Evolutionary conservation across 139 green algal species (phyloP).

Genomic region (Klebsormidium nitens): DNA sequence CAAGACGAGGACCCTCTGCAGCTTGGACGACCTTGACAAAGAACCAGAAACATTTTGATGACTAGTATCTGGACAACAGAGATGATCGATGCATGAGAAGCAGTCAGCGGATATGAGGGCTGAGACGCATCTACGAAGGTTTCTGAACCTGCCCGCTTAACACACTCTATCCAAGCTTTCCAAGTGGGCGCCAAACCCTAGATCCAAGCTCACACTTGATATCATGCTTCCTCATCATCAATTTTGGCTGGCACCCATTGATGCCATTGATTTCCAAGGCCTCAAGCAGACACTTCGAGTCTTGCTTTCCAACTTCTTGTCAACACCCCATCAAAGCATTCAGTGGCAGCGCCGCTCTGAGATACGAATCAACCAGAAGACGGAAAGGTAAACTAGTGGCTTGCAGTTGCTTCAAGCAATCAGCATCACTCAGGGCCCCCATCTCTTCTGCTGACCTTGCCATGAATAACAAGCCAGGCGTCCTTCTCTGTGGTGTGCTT

Average conservation of each 20-base stretch:
- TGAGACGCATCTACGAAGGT: neutral
- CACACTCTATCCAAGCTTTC: too few relatives aligned
- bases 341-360: neutral
- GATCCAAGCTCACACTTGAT: too few relatives aligned
- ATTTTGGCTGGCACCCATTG: too few relatives aligned
- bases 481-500: conserved; percentile 37
- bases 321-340: conserved; percentile 10
- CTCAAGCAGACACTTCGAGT: too few relatives aligned
- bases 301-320: too few relatives aligned
- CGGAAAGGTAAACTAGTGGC: neutral
- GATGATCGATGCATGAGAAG: neutral
- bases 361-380: conserved; percentile 1
- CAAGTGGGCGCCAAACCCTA: too few relatives aligned
- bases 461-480: conserved; percentile 56
- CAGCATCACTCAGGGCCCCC: neutral
- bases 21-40: neutral
- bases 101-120: neutral
- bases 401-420: neutral
- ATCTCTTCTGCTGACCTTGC: conserved; percentile 33
- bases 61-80: neutral
- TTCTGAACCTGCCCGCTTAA: too few relatives aligned
- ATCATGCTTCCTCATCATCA: too few relatives aligned
- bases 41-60: neutral
- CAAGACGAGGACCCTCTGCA: neutral
- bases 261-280: too few relatives aligned